Conservation (phyloP, 768 basidiomycete genomes). For the Leccinum truebloodii region DNA sequence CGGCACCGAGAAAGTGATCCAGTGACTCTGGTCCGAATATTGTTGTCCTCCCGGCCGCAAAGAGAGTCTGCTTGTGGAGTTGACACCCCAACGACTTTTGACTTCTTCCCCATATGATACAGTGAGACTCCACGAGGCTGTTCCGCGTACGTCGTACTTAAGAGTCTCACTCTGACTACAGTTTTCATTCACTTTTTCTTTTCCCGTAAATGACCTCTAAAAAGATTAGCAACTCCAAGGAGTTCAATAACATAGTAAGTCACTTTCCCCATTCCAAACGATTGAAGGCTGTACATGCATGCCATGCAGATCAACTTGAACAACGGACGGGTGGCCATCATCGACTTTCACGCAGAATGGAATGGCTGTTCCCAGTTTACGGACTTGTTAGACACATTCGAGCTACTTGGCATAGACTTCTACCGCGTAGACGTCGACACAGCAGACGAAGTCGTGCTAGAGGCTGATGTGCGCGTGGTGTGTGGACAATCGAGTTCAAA, state of each 20-base stretch:
- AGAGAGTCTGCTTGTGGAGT: too few relatives aligned
- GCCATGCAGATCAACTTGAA: conserved; percentile 18
- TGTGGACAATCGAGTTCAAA: conserved; percentile 20
- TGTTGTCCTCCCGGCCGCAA: too few relatives aligned
- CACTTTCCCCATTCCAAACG: neutral
- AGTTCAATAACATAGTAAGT: conserved; percentile 24
- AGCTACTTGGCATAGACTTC: conserved; percentile 47
- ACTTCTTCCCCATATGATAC: too few relatives aligned
- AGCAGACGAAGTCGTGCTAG: conserved; percentile 50
- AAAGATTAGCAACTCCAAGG: conserved; percentile 19
- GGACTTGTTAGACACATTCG: conserved; percentile 24
- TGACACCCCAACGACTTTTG: too few relatives aligned
- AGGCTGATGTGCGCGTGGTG: conserved; percentile 64
- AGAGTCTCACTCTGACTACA: neutral
- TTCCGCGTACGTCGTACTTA: neutral
- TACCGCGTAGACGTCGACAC: conserved; percentile 78
- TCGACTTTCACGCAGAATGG: conserved; percentile 25
- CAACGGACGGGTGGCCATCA: conserved; percentile 25
- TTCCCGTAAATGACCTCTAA: neutral
- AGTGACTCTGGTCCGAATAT: too few relatives aligned
- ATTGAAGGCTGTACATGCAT: neutral
- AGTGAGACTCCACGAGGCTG: too few relatives aligned
- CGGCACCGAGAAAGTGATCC: too few relatives aligned
- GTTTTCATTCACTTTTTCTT: too few relatives aligned
- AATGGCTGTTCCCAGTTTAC: conserved; percentile 11